Evolutionary conservation across 768 basidiomycete species (phyloP).

Genomic region (Cyclocybe aegerita): DNA sequence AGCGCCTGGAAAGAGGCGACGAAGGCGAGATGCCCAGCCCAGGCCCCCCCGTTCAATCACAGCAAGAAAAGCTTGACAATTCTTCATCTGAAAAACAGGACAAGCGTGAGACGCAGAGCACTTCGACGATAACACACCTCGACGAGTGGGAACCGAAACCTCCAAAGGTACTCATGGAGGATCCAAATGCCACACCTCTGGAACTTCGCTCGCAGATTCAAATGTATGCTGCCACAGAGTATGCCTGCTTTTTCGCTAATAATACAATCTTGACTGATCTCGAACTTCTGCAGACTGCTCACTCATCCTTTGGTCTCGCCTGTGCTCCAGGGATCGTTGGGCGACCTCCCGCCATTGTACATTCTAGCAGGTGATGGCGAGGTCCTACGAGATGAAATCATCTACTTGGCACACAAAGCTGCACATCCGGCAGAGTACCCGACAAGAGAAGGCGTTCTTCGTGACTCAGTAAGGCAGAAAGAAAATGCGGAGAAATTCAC

Average conservation of each 20-base stretch:
- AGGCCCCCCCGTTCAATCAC: slow-evolving; percentile 20
- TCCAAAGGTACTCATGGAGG: slow-evolving; percentile 54
- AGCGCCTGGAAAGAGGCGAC: slow-evolving; percentile 22
- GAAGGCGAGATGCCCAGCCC: slow-evolving; percentile 11
- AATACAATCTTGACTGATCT: neutral
- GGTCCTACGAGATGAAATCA: slow-evolving; percentile 74
- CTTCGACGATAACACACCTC: slow-evolving; percentile 6
- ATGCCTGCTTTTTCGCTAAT: slow-evolving; percentile 20
- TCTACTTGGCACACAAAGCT: slow-evolving; percentile 79
- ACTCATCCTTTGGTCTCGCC: slow-evolving; percentile 76
- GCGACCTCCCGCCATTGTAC: slow-evolving; percentile 74
- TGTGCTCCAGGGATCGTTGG: slow-evolving; percentile 66
- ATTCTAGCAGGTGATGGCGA: slow-evolving; percentile 75
- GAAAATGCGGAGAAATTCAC: slow-evolving; percentile 52
- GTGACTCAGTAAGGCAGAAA: slow-evolving; percentile 43
- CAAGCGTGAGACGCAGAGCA: neutral
- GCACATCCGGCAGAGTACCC: slow-evolving; percentile 71
- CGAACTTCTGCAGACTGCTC: slow-evolving; percentile 42
- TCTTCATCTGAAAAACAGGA: slow-evolving; percentile 1
- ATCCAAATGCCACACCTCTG: slow-evolving; percentile 40
- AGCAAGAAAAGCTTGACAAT: slow-evolving; percentile 29
- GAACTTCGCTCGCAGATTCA: slow-evolving; percentile 70
- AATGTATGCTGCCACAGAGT: slow-evolving; percentile 75
- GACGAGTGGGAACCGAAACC: slow-evolving; percentile 53
- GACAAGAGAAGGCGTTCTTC: slow-evolving; percentile 50